Evolutionary conservation across 2,329 filamentous ascomycete genomes (phyloP).

Genomic region (Emergomyces africanus): DNA sequence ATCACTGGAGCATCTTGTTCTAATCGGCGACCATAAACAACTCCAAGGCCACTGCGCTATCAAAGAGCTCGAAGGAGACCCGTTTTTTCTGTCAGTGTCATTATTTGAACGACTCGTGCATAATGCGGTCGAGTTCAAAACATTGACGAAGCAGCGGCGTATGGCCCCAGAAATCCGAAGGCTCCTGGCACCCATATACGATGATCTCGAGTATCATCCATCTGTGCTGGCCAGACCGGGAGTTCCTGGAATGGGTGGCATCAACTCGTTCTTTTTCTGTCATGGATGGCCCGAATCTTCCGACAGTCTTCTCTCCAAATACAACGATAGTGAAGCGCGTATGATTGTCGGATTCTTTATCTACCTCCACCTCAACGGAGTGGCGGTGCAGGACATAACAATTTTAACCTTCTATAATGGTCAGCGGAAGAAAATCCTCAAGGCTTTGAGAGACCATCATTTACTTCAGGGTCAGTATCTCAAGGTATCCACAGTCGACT

Average conservation of each 20-base stretch:
- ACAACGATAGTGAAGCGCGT: slow-evolving; percentile 57
- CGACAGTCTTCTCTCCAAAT: slow-evolving; percentile 52
- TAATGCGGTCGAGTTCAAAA: slow-evolving; percentile 49
- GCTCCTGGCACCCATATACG: slow-evolving; percentile 50
- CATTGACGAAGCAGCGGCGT: slow-evolving; percentile 55
- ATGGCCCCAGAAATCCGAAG: slow-evolving; percentile 58
- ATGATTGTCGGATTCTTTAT: slow-evolving; percentile 63
- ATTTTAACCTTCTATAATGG: slow-evolving; percentile 82
- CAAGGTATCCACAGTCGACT: slow-evolving; percentile 71
- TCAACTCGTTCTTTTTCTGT: slow-evolving; percentile 49
- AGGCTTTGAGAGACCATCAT: slow-evolving; percentile 28
- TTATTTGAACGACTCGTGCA: slow-evolving; percentile 69
- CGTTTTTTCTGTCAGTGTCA: slow-evolving; percentile 58
- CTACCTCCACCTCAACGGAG: slow-evolving; percentile 59
- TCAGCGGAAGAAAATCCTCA: slow-evolving; percentile 55
- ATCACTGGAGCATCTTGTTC: slow-evolving; percentile 50
- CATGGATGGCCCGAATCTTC: slow-evolving; percentile 53
- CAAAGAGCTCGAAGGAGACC: slow-evolving; percentile 43
- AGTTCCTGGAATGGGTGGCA: slow-evolving; percentile 50
- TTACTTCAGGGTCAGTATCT: slow-evolving; percentile 34
- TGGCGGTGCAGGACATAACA: slow-evolving; percentile 51
- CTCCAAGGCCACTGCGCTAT: slow-evolving; percentile 56
- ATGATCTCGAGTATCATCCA: slow-evolving; percentile 43
- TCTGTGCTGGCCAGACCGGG: slow-evolving; percentile 41
- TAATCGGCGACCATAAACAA: slow-evolving; percentile 73